phyloP scores from a whole-genome alignment of 306 rosid species.

The Castanea sativa region DNA sequence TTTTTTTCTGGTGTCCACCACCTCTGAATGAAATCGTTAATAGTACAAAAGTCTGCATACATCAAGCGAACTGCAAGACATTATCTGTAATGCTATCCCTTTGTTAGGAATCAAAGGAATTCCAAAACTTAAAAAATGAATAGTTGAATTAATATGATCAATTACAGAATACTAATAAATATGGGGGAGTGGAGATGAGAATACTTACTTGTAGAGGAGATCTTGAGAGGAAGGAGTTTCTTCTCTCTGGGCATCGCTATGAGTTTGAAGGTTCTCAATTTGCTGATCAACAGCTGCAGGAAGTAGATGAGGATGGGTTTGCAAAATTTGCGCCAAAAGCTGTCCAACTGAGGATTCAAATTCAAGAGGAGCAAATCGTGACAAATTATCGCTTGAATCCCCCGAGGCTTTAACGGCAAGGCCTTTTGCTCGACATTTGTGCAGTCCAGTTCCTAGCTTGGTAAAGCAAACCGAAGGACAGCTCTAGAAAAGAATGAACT shows the following conservation, averaged over 20 bases:
- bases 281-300: conserved; percentile 86
- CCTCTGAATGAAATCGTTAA: not conserved
- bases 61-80: no score
- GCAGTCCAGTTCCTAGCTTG: conserved; percentile 44
- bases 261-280: conserved; percentile 80
- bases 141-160: not conserved
- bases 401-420: conserved; percentile 61
- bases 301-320: conserved; percentile 82
- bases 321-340: conserved; percentile 82
- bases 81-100: no score
- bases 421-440: conserved; percentile 58
- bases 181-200: not conserved
- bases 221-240: conserved; percentile 43
- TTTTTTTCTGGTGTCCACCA: not conserved
- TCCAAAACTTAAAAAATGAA: not conserved
- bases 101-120: not conserved
- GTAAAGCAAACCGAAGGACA: conserved; percentile 53
- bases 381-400: conserved; percentile 54
- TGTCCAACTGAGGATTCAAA: conserved; percentile 86
- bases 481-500: conserved; percentile 35
- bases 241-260: conserved; percentile 48
- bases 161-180: not conserved
- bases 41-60: not conserved
- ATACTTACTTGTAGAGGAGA: conserved; percentile 71
- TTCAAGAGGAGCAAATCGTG: conserved; percentile 71